Conservation (phyloP, 805 yeast species). For the Saccharomycopsis lassenensis region DNA sequence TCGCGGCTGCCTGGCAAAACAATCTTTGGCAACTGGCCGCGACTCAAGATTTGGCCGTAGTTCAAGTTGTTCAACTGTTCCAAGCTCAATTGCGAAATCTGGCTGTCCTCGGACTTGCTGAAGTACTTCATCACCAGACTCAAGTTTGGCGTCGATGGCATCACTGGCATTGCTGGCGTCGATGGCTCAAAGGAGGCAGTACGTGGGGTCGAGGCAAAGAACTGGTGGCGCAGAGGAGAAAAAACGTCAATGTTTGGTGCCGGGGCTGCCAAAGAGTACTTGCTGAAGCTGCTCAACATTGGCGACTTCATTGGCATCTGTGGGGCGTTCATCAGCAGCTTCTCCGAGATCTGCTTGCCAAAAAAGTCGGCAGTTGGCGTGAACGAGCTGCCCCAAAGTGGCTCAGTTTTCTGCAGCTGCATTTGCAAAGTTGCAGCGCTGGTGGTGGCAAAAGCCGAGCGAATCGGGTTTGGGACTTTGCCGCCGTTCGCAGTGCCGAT, state of each 20-base stretch:
- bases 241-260: slow-evolving; percentile 5
- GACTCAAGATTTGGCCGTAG: slow-evolving; percentile 21
- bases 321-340: no score
- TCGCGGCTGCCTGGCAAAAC: slow-evolving; percentile 14
- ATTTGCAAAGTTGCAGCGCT: slow-evolving; percentile 1
- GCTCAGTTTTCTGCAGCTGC: slow-evolving; percentile 8
- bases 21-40: slow-evolving; percentile 16
- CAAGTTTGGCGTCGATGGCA: neutral
- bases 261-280: slow-evolving; percentile 4
- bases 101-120: slow-evolving; percentile 4
- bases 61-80: slow-evolving; percentile 18
- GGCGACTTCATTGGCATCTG: slow-evolving; percentile 12
- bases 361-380: slow-evolving; percentile 16
- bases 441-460: slow-evolving; percentile 7
- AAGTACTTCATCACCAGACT: slow-evolving; percentile 13
- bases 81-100: slow-evolving; percentile 13
- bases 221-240: slow-evolving; percentile 7
- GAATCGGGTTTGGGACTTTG: slow-evolving; percentile 7
- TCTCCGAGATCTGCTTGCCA: slow-evolving; percentile 13
- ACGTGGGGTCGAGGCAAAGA: neutral
- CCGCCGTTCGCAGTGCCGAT: slow-evolving; percentile 11
- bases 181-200: slow-evolving; percentile 1
- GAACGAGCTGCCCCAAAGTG: slow-evolving; percentile 14
- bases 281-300: slow-evolving; percentile 5
- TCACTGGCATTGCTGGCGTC: slow-evolving; percentile 4